phyloP scores from a whole-genome alignment of 305 asterid genomes.

The Fraxinus sp. region DNA sequence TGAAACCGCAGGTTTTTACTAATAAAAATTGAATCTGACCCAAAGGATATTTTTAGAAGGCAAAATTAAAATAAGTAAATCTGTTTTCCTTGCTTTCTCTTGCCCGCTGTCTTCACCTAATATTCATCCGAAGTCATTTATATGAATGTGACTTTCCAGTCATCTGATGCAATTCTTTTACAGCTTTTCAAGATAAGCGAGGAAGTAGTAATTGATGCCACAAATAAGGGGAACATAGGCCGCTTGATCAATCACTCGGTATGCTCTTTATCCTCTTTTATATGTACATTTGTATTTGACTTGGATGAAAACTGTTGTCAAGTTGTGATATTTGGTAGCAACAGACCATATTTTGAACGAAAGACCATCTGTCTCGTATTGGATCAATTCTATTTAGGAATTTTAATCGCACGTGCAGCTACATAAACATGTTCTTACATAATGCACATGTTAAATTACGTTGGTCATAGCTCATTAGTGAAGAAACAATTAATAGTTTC shows the following conservation, averaged over 20 bases:
- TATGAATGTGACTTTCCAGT: constrained; percentile 7
- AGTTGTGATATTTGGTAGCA: neutral
- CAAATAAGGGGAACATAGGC: constrained; percentile 82
- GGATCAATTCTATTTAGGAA: neutral
- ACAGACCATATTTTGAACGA: neutral
- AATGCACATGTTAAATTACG: neutral
- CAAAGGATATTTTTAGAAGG: neutral
- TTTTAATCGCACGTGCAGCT: neutral
- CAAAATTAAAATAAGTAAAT: neutral
- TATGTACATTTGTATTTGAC: neutral
- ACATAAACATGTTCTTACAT: neutral
- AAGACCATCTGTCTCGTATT: neutral
- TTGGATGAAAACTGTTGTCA: neutral
- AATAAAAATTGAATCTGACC: neutral
- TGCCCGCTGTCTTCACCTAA: neutral
- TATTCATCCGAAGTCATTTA: constrained; percentile 3
- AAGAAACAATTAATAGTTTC: neutral
- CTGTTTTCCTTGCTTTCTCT: neutral
- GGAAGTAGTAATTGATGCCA: constrained; percentile 91
- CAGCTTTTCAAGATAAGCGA: constrained; percentile 98
- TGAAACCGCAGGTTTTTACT: neutral
- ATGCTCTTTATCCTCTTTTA: constrained; percentile 21
- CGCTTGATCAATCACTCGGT: constrained; percentile 98
- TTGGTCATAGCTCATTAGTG: neutral
- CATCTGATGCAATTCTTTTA: constrained; percentile 29